Evolutionary conservation across 2,329 filamentous ascomycete species (phyloP), one percentile per base, ranked within the genome.

Genomic region (Ploettnerulaceae sp.): DNA sequence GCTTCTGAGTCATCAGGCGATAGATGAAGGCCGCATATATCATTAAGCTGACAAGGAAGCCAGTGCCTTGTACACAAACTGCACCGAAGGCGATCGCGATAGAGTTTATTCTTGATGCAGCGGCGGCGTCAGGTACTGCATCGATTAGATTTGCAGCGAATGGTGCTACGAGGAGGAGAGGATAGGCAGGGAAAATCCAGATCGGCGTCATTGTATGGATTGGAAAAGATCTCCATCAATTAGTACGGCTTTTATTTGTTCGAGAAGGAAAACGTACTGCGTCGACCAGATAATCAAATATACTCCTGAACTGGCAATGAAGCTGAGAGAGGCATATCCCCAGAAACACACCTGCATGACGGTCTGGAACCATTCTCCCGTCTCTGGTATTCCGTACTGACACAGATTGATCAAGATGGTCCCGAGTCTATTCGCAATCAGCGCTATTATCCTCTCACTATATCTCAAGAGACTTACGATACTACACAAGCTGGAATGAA

Each of bases 121-220:
- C 51, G 2, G 45, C 51, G 5, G 55, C 24, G 45, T 55, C 37
- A 3, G 34, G 64, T 4, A 60, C 36, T 12, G 51, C 44, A 18
- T 58, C 59, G 49, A 79, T 73, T 22, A 79, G 67, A 38, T 71
- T 79, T 14, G 76, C 75, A 4, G 60, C 87, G 56, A 89, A 81
- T 0, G 87, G 84, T 0, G 84, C 87, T 17, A 84, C 79, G 7
- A 93, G 77, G 3, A 94, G 75, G 17, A 93, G 72, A 0, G 88
- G 86, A 54, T 94, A 94, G 0, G 84, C 86, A 0, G 87, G 88
- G 55, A 93, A 93, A 45, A 91, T 89, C 87, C 87, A 93, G 14
- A 89, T 81, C 0, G 87, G 87, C 0, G 87, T 93, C 88, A 94
- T 93, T 42, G 81, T 81, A 25, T 86, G 83, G 37, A 93, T 86